Base-by-base conservation (phyloP, 2,329 filamentous ascomycete species). In the Cercospora zeae-maydis region DNA sequence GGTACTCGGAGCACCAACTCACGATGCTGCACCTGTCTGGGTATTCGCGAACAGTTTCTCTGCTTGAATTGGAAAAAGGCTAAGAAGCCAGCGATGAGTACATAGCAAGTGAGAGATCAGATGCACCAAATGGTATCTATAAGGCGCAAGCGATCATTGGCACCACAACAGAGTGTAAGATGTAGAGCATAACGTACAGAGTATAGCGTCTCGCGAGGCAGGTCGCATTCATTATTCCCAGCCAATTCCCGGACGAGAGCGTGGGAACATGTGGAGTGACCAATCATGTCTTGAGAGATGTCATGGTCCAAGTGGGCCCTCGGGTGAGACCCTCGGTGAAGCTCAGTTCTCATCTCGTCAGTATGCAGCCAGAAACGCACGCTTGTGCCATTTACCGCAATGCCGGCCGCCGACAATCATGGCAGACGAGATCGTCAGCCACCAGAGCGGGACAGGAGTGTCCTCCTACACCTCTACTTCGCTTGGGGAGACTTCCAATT, bases 301-400 rank as follows among this genome's bases (percentile, higher is more conserved):
- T 51, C 47, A 51, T 14, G 24, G n/a, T 33, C 47, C 47, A 30
- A 27, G 47, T 30, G 24, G 30, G 24, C 24, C 24, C 47, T 52
- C 47, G 47, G 47, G 27, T 51, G 27, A 27, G 47, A 21, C 47
- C 30, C 47, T 52, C 47, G 47, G 30, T 45, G 39, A 45, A 45
- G 39, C 39, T 45, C 47, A 11, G 21, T 33, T 52, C 47, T n/a
- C 47, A 27, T 51, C 47, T 51, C 47, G 47, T 51, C 47, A 52
- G 47, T 52, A 52, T 52, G 47, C 47, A 52, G 24, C 24, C 47
- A 51, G 34, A 14, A 36, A 36, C 8, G 34, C 34, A 39, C 47
- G 47, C 47, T 52, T 52, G 47, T 52, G 47, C 47, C 47, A 52
- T 52, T 52, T 52, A 52, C 47, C 47, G 47, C 47, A 52, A 52